Percentiles rank a stretch among this genome's conserved stretches.
Conservation (phyloP, 1,284 basidiomycete species). For the Sutorius eximius region DNA sequence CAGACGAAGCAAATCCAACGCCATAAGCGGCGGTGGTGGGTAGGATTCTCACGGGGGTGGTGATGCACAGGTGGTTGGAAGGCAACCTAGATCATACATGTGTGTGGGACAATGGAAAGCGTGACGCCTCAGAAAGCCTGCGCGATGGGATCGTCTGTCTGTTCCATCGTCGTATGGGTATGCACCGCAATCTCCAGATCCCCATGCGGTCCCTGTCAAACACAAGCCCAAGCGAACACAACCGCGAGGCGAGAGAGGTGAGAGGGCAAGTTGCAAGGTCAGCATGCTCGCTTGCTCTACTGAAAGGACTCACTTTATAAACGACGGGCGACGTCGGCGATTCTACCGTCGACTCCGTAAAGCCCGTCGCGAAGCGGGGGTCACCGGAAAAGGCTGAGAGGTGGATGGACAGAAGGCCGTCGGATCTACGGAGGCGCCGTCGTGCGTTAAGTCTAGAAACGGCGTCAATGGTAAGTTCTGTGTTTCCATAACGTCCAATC, state of each 20-base stretch:
- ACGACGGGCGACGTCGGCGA: not conserved
- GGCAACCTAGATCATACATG: too few relatives aligned
- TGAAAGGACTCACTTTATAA: constrained; percentile 3
- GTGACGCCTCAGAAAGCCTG: not conserved
- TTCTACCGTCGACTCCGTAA: constrained; percentile 1
- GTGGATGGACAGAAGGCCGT: constrained; percentile 9
- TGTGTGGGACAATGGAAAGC: too few relatives aligned
- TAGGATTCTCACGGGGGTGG: not conserved
- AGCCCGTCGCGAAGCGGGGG: constrained; percentile 7
- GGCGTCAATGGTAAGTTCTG: not conserved
- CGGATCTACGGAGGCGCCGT: not conserved
- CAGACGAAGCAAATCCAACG: not conserved
- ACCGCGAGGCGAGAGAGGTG: not conserved
- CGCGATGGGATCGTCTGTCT: not conserved
- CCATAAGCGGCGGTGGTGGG: too few relatives aligned
- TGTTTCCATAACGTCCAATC: too few relatives aligned
- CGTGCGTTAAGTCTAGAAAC: constrained; percentile 17
- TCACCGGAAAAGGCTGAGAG: constrained; percentile 10
- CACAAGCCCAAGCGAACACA: not conserved
- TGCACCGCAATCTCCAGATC: constrained; percentile 17
- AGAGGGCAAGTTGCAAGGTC: not conserved
- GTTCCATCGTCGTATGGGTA: constrained; percentile 13
- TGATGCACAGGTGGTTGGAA: not conserved
- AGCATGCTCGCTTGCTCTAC: not conserved
- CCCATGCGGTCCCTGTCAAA: not conserved